Base-by-base conservation (phyloP, 495 filamentous ascomycete genomes). In the Bombardia bombarda region DNA sequence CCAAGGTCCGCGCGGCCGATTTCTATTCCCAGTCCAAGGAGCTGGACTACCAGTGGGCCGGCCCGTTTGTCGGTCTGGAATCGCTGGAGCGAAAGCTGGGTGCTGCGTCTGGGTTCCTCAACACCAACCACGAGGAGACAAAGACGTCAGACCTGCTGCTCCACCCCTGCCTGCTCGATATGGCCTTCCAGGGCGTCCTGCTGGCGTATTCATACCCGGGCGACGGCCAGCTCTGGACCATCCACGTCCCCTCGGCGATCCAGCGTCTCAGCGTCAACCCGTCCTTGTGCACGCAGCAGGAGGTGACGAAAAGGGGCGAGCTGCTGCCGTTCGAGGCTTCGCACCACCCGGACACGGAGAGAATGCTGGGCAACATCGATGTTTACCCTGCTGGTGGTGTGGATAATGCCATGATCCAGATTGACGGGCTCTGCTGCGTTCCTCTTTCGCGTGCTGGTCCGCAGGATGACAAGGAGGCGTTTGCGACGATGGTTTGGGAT, bases 241-340 rank as follows among this genome's bases (percentile, higher is more conserved):
- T 62, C 4, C 52, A 56, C 40, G 31, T 64, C 1, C 66, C 67
- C 7, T 59, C 55, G 1, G 21, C 26, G 13, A 62, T 70, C 22
- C 37, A 40, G 5, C 35, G 37, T 8, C 53, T 62, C 19, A 42
- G 38, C 2, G 41, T 63, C 42, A 61, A 66, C 25, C 50, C 52
- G 0, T 38, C 38, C 1, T 2, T 10, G 9, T 10, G 2, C 9
- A 13, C 26, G 9, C 1, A 2, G 6, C n/a, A n/a, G n/a, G n/a
- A n/a, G n/a, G n/a, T n/a, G n/a, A n/a, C n/a, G n/a, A n/a, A n/a
- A n/a, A n/a, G n/a, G n/a, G n/a, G n/a, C n/a, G n/a, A n/a, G n/a
- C n/a, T n/a, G n/a, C n/a, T n/a, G n/a, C n/a, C n/a, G n/a, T n/a
- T n/a, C n/a, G n/a, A n/a, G n/a, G 26, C 13, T 28, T 8, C 9